phyloP scores from a whole-genome alignment of 352 stramenopile species.

The Phytophthora palmivora region DNA sequence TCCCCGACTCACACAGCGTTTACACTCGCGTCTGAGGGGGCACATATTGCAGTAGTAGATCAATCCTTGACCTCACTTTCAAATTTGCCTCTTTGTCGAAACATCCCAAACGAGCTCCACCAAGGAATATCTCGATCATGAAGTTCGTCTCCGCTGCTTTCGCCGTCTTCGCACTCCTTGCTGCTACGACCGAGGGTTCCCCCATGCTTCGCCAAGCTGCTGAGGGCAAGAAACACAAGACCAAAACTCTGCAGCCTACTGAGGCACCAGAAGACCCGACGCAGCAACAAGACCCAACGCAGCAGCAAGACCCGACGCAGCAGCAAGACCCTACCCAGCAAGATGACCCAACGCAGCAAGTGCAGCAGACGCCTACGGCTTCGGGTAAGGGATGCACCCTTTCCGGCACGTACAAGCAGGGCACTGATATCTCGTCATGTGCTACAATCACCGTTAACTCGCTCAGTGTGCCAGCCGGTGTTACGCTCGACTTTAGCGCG shows the following conservation, averaged over 20 bases:
- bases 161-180: slow-evolving; percentile 14
- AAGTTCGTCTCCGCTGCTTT: slow-evolving; percentile 16
- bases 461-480: slow-evolving; percentile 37
- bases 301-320: slow-evolving; percentile 5
- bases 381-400: slow-evolving; percentile 29
- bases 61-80: slow-evolving; percentile 14
- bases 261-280: not conserved
- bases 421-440: slow-evolving; percentile 32
- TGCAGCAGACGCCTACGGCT: not conserved
- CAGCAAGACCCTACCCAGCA: slow-evolving; percentile 11
- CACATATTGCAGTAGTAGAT: no score
- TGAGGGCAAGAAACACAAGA: slow-evolving; percentile 14
- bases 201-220: slow-evolving; percentile 17
- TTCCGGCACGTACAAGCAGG: slow-evolving; percentile 23
- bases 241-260: not conserved
- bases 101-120: not conserved
- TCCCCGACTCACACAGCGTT: slow-evolving; percentile 1
- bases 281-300: slow-evolving; percentile 12
- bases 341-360: slow-evolving; percentile 1
- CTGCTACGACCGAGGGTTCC: slow-evolving; percentile 15
- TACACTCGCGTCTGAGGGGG: no score
- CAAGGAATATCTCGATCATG: slow-evolving; percentile 2
- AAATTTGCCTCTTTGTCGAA: slow-evolving; percentile 15
- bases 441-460: slow-evolving; percentile 27
- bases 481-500: slow-evolving; percentile 43